Base-by-base conservation (phyloP, 2,329 filamentous ascomycete species). In the Apiospora koreana region DNA sequence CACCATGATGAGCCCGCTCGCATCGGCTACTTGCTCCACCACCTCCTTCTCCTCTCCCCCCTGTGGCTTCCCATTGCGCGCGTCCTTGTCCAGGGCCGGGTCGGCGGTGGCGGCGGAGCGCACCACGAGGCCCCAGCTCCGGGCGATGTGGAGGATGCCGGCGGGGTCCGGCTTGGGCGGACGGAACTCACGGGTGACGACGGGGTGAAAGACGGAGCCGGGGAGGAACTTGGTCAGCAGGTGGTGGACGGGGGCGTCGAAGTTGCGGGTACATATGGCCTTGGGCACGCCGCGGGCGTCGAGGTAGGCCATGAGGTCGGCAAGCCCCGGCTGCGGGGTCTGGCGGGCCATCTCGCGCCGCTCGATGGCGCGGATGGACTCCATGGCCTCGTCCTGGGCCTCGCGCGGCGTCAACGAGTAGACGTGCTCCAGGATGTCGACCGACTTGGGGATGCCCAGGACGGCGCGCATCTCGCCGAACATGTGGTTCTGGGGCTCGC, bases 401-500 rank as follows among this genome's bases (percentile, higher is more conserved):
- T 18, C 9, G 45, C 88, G 81, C 0, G 82, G 76, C 3, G 86
- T 85, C 0, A 98, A 90, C 2, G 86, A 82, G 79, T 94, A 91
- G 78, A 98, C 91, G 83, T 98, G 93, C 72, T 94, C 91, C 54
- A 99, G 91, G 78, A 99, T 98, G 81, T 99, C 96, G 77, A 86
- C 84, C 45, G 84, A 82, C 79, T 91, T 92, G 72, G 89, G 80
- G 75, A 98, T 98, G 67, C 85, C 86, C 21, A 98, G 88, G 9
- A 89, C 91, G 18, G 83, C 79, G 73, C 91, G 92, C 95, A 99
- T 98, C 78, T 97, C 88, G 25, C 83, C 81, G 82, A 98, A 98
- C 95, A 98, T 99, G 87, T 97, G 94, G 75, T 93, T 96, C 82
- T 98, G 95, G 0, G 95, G 95, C 70, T 95, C 84, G 79, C 94